These are phyloP conservation scores for Boletus rubescentipes DNA, from an alignment of 768 basidiomycete species.

Conservation along the genomic window DNA sequence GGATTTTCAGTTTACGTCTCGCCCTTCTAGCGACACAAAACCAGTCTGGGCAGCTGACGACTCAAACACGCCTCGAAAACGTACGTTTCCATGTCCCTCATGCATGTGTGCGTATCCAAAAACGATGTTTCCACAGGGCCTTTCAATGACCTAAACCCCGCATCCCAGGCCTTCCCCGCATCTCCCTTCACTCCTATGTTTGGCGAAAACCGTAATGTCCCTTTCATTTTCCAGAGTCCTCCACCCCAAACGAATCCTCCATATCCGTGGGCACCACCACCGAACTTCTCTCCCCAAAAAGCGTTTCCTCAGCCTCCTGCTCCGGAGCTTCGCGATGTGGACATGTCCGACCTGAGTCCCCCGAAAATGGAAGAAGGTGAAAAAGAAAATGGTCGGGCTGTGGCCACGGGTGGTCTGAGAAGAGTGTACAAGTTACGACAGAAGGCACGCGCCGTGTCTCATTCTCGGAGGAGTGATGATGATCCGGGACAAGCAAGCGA, in stretches of 20 bases:
- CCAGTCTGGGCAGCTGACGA: slow-evolving; percentile 61
- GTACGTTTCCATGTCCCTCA: slow-evolving; percentile 46
- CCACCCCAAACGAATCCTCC: slow-evolving; percentile 41
- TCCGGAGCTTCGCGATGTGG: slow-evolving; percentile 62
- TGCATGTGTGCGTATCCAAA: slow-evolving; percentile 11
- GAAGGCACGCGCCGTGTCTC: slow-evolving; percentile 39
- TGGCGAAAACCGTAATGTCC: slow-evolving; percentile 64
- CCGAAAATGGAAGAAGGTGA: slow-evolving; percentile 44
- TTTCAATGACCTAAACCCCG: slow-evolving; percentile 42
- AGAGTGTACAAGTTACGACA: slow-evolving; percentile 65
- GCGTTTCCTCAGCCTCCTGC: slow-evolving; percentile 49
- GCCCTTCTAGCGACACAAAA: slow-evolving; percentile 49
- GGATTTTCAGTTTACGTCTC: slow-evolving; percentile 85
- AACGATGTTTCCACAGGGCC: slow-evolving; percentile 40
- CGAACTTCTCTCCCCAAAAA: slow-evolving; percentile 57
- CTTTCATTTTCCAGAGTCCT: slow-evolving; percentile 68
- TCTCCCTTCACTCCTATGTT: slow-evolving; percentile 50
- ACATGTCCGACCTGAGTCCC: slow-evolving; percentile 75
- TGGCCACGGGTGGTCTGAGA: slow-evolving; percentile 64
- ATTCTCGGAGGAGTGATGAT: slow-evolving; percentile 21
- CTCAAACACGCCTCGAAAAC: slow-evolving; percentile 62
- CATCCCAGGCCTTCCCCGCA: slow-evolving; percentile 35
- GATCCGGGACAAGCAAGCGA: slow-evolving; percentile 40
- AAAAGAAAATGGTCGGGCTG: slow-evolving; percentile 42
- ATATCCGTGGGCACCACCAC: slow-evolving; percentile 67